These are phyloP conservation scores for Angophora floribunda DNA, from an alignment of 345 rosid genomes.

Conservation along the genomic window DNA sequence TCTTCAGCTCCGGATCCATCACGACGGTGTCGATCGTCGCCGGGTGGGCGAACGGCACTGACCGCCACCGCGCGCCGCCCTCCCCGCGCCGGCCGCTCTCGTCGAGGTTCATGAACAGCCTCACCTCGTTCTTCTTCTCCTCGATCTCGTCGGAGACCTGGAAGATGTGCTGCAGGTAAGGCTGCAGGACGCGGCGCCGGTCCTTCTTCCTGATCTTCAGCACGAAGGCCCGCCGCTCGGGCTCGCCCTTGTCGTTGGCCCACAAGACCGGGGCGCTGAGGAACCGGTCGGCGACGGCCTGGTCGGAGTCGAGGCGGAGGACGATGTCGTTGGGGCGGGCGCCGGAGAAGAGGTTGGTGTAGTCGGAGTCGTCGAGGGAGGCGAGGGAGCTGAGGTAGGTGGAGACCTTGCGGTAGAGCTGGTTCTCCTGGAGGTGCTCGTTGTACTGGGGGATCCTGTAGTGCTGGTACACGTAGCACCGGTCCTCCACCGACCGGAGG, in stretches of 20 bases:
- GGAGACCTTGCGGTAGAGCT: constrained; percentile 32
- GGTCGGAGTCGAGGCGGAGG: constrained; percentile 27
- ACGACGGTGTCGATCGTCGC: constrained; percentile 50
- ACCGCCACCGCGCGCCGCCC: constrained; percentile 37
- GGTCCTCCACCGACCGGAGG: constrained; percentile 23
- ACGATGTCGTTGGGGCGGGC: constrained; percentile 35
- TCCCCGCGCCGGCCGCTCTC: background rate
- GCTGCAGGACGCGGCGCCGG: constrained; percentile 45
- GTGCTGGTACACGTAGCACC: constrained; percentile 29
- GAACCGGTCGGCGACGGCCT: constrained; percentile 29
- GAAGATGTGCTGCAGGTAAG: constrained; percentile 60
- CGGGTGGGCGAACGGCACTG: constrained; percentile 45
- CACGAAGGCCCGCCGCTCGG: constrained; percentile 8
- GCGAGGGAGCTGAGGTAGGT: constrained; percentile 40
- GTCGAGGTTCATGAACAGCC: constrained; percentile 27
- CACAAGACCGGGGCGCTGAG: constrained; percentile 47
- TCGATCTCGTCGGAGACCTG: constrained; percentile 33
- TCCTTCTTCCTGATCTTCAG: constrained; percentile 43
- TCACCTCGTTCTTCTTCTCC: constrained; percentile 20
- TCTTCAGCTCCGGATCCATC: constrained; percentile 47
- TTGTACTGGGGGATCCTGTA: constrained; percentile 39
- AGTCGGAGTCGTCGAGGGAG: constrained; percentile 45
- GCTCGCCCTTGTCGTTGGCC: constrained; percentile 10
- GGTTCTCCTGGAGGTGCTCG: constrained; percentile 38
- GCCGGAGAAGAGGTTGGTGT: constrained; percentile 46